Evolutionary conservation across 2,329 filamentous ascomycete genomes (phyloP), one percentile per base, ranked within the genome.

Genomic region (Cryphonectria carpinicola): DNA sequence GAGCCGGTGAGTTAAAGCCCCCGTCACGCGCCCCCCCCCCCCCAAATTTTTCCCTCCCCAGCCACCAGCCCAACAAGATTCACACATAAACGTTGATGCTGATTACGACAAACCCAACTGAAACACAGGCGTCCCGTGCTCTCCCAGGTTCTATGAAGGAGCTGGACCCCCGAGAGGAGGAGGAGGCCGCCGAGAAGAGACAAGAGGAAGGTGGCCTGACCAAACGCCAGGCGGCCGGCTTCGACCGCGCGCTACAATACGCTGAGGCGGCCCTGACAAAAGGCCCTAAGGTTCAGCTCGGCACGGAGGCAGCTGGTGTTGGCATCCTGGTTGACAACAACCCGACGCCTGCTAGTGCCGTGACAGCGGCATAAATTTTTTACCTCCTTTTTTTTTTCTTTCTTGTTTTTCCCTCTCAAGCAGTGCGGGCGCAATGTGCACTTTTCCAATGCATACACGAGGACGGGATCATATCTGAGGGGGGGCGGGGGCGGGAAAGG

Each of bases 261-360:
- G 81, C 82, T 58, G 79, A 82, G 72, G 80, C 75, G 11, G 81
- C 81, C 52, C 72, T 83, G 65, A 78, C 76, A 60, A 82, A 79
- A 73, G 79, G 80, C 10, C 81, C 81, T 63, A 76, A 79, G 69
- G 73, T 83, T 68, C 77, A 83, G 74, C 79, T 83, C 46, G 81
- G 81, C 60, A 83, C 81, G 67, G 81, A 80, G 25, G 78, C 79
- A 69, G 77, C 81, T 49, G 81, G 81, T 56, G 79, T 83, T 67
- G 81, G 81, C 73, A 82, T 83, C 65, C 79, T 79, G 46, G 77
- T 81, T 67, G 79, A 81, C 70, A 81, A 81, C 76, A 77, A 74
- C 71, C 71, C 71, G 32, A 63, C 68, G 49, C 70, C 72, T n/a
- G 74, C 74, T 32, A 71, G 65, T 49, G 58, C 60, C 7, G 63